Percentiles rank a stretch among this genome's conserved stretches.
These are phyloP conservation scores for Ensete ventricosum DNA, from an alignment of 176 grass and related monocot species.

Conservation along the genomic window DNA sequence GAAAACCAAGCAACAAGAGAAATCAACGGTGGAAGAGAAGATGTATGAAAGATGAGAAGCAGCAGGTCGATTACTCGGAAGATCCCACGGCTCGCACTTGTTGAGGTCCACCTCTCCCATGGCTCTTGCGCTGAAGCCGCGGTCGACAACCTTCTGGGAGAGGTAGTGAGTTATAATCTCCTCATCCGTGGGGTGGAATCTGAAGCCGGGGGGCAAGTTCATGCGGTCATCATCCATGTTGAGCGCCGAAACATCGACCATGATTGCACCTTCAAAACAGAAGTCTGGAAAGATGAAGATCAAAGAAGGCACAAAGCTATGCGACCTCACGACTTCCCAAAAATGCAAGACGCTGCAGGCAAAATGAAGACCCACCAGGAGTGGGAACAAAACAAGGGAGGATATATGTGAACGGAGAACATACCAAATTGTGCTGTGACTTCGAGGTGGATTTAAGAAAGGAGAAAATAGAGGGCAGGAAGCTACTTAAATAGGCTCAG, in stretches of 20 bases:
- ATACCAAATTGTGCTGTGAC: neutral
- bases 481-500: neutral
- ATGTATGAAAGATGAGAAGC: neutral
- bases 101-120: constrained; percentile 47
- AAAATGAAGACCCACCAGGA: too few relatives aligned
- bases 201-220: constrained; percentile 4
- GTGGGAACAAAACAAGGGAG: too few relatives aligned
- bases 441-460: neutral
- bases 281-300: neutral
- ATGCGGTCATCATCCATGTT: neutral
- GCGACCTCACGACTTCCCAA: too few relatives aligned
- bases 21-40: too few relatives aligned
- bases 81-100: constrained; percentile 96
- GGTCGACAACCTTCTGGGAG: neutral
- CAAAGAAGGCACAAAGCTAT: too few relatives aligned
- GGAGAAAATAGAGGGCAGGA: neutral
- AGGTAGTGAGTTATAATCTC: constrained; percentile 8
- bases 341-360: too few relatives aligned
- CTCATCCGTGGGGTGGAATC: constrained; percentile 5
- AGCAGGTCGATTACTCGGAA: constrained; percentile 11
- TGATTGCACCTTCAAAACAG: neutral
- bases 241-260: neutral
- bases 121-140: neutral
- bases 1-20: too few relatives aligned
- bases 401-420: neutral